These are phyloP conservation scores for Pestalotiopsis fici DNA, from an alignment of 2,329 filamentous ascomycete genomes.

Conservation along the genomic window DNA sequence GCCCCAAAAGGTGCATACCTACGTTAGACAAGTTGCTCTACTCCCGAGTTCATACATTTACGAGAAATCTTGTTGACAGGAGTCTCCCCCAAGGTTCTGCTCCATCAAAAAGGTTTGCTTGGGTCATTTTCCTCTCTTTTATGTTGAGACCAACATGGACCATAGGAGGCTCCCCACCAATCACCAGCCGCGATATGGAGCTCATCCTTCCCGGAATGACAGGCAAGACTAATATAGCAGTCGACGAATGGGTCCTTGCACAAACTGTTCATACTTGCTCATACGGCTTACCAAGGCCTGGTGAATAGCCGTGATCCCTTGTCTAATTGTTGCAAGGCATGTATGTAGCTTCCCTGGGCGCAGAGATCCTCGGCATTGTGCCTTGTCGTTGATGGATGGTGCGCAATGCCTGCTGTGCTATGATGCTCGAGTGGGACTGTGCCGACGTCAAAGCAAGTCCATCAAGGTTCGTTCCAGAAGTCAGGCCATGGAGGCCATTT, in stretches of 20 bases:
- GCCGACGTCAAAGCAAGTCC: neutral
- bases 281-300: neutral
- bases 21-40: neutral
- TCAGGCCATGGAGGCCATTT: neutral
- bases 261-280: neutral
- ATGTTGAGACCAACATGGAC: constrained; percentile 2
- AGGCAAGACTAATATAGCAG: neutral
- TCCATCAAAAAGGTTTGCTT: neutral
- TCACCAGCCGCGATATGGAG: neutral
- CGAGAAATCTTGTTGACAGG: neutral
- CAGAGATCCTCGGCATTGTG: neutral
- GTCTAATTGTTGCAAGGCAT: neutral
- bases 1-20: neutral
- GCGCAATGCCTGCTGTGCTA: neutral
- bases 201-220: constrained; percentile 3
- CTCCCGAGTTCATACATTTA: neutral
- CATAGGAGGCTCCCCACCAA: constrained; percentile 1
- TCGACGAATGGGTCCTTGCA: neutral
- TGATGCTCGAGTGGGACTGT: neutral
- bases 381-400: neutral
- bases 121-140: neutral
- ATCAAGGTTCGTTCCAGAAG: neutral
- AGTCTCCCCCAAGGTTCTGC: neutral
- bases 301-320: neutral
- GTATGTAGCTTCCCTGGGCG: neutral